Conservation (phyloP, 1,139 yeast genomes). For the Meyerozyma smithsonii region DNA sequence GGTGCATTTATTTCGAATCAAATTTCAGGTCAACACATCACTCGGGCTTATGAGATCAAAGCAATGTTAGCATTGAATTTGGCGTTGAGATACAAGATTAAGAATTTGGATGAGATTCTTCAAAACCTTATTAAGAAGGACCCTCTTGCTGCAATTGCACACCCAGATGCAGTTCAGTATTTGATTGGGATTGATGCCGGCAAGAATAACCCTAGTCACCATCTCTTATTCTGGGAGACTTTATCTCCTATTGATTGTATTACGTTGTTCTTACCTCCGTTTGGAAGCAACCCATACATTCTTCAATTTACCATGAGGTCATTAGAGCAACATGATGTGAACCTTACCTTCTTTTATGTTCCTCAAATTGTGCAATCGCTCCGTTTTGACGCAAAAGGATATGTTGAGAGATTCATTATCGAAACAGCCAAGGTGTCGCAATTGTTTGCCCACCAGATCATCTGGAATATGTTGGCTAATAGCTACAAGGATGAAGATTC, state of each 20-base stretch:
- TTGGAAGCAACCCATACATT: constrained; percentile 60
- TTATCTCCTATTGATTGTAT: constrained; percentile 84
- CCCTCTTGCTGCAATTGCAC: constrained; percentile 59
- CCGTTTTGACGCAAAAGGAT: constrained; percentile 77
- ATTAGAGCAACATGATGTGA: constrained; percentile 81
- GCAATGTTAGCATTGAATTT: constrained; percentile 74
- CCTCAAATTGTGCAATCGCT: constrained; percentile 96
- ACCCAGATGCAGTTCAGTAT: constrained; percentile 62
- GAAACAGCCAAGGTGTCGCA: constrained; percentile 92
- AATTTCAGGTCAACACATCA: constrained; percentile 32
- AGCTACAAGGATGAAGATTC: constrained; percentile 87
- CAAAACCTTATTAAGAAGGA: constrained; percentile 44
- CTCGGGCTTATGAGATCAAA: constrained; percentile 59
- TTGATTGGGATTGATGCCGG: constrained; percentile 46
- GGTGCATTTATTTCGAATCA: constrained; percentile 32
- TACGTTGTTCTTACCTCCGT: constrained; percentile 76
- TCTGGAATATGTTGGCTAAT: constrained; percentile 97
- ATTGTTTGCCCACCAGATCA: constrained; percentile 93
- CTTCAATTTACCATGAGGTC: constrained; percentile 90
- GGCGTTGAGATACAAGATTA: constrained; percentile 52
- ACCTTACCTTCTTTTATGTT: constrained; percentile 89
- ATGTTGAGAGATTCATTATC: constrained; percentile 80
- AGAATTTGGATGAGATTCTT: constrained; percentile 40
- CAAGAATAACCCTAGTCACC: constrained; percentile 34
- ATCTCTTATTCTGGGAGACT: constrained; percentile 68